These are phyloP conservation scores for Ogataea haglerorum DNA, from an alignment of 805 yeast species.

Conservation along the genomic window DNA sequence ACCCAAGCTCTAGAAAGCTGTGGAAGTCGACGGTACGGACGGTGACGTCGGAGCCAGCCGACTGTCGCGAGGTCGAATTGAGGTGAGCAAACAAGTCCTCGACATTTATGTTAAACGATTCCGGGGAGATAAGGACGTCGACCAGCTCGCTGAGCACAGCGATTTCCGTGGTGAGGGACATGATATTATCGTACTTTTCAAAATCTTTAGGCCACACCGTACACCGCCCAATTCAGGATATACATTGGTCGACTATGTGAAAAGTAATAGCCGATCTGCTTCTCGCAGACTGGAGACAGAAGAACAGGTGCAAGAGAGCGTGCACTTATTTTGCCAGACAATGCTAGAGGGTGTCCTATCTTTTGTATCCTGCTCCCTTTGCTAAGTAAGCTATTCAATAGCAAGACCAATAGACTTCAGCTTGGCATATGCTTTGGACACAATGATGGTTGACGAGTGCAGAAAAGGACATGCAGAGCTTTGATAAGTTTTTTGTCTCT, in stretches of 20 bases:
- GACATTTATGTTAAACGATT: slow-evolving; percentile 14
- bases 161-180: slow-evolving; percentile 18
- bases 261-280: no score
- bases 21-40: slow-evolving; percentile 26
- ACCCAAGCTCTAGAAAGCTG: slow-evolving; percentile 27
- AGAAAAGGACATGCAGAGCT: no score
- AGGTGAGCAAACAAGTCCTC: slow-evolving; percentile 21
- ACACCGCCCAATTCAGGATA: neutral
- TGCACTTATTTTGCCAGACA: no score
- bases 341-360: no score
- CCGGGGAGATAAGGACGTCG: slow-evolving; percentile 24
- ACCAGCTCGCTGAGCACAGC: slow-evolving; percentile 23
- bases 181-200: neutral
- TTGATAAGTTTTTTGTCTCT: no score
- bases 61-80: slow-evolving; percentile 8
- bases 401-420: no score
- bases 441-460: no score
- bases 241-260: neutral
- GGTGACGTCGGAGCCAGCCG: slow-evolving; percentile 11
- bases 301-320: no score
- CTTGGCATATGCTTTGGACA: no score
- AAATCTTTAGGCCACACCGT: neutral
- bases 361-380: no score
- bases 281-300: no score
- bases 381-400: no score